Percentiles rank a stretch among this genome's conserved stretches.
These are phyloP conservation scores for Urostyla sp. DNA, from an alignment of 73 alveolate genomes.

Conservation along the genomic window DNA sequence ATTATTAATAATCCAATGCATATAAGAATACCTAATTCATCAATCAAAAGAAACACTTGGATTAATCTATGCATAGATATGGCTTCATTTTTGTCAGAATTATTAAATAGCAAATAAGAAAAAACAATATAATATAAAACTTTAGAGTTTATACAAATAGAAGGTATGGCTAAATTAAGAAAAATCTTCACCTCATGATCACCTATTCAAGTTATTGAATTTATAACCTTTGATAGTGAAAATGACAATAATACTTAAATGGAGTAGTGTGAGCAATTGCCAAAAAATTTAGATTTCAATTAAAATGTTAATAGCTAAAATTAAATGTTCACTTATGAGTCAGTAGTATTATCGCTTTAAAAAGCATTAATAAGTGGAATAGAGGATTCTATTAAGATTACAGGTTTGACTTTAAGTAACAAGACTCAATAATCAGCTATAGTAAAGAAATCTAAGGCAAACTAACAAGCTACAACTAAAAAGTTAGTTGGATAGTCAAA, in stretches of 20 bases:
- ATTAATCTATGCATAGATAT: slow-evolving; percentile 60
- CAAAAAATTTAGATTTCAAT: slow-evolving; percentile 37
- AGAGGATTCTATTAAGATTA: slow-evolving; percentile 25
- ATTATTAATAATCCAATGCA: slow-evolving; percentile 42
- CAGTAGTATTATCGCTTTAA: not conserved
- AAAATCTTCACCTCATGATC: slow-evolving; percentile 42
- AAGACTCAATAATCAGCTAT: slow-evolving; percentile 4
- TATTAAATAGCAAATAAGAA: slow-evolving; percentile 20
- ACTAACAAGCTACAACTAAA: not conserved
- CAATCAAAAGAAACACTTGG: slow-evolving; percentile 44
- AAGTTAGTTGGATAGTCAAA: not conserved
- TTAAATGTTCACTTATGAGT: not conserved
- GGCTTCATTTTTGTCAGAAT: slow-evolving; percentile 30
- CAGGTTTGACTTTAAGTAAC: slow-evolving; percentile 10
- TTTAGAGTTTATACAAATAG: slow-evolving; percentile 24
- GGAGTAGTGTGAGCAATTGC: too few relatives aligned
- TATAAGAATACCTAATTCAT: slow-evolving; percentile 51
- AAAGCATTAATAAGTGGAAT: not conserved
- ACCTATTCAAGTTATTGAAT: slow-evolving; percentile 17
- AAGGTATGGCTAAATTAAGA: slow-evolving; percentile 16
- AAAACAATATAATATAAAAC: not conserved
- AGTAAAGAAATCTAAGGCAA: not conserved
- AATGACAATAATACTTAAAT: too few relatives aligned
- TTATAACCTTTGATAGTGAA: not conserved
- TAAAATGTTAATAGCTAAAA: slow-evolving; percentile 1